Evolutionary conservation across 83 land plant species (phyloP).

Genomic region (Picea mariana): DNA sequence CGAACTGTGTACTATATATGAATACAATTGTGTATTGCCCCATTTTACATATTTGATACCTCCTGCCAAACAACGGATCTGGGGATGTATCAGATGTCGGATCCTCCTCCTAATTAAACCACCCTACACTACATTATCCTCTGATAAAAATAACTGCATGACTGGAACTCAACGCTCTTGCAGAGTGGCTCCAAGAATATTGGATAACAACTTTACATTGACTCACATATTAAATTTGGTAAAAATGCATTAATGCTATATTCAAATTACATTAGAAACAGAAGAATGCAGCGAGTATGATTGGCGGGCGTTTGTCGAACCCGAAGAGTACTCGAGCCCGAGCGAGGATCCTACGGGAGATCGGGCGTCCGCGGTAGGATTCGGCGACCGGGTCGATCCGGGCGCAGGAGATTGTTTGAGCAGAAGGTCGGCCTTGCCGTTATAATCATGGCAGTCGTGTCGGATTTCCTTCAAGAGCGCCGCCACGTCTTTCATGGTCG

Average conservation of each 20-base stretch:
- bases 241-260: not conserved
- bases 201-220: too few relatives aligned
- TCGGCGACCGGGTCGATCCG: too few relatives aligned
- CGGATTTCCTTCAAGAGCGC: conserved; percentile 51
- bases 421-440: conserved; percentile 4
- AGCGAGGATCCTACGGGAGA: not conserved
- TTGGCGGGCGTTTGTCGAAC: not conserved
- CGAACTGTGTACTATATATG: too few relatives aligned
- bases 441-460: conserved; percentile 13
- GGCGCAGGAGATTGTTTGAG: conserved; percentile 24
- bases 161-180: too few relatives aligned
- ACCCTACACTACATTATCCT: too few relatives aligned
- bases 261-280: not conserved
- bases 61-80: too few relatives aligned
- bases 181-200: too few relatives aligned
- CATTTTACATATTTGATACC: too few relatives aligned
- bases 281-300: not conserved
- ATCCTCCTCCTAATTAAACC: too few relatives aligned
- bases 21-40: too few relatives aligned
- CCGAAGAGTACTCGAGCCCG: not conserved
- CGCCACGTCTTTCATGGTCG: conserved; percentile 66
- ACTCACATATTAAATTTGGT: not conserved
- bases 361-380: not conserved
- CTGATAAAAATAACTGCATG: too few relatives aligned
- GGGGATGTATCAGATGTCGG: too few relatives aligned